These are phyloP conservation scores for Lactarius akahatsu DNA, from an alignment of 768 basidiomycete species.

Conservation along the genomic window DNA sequence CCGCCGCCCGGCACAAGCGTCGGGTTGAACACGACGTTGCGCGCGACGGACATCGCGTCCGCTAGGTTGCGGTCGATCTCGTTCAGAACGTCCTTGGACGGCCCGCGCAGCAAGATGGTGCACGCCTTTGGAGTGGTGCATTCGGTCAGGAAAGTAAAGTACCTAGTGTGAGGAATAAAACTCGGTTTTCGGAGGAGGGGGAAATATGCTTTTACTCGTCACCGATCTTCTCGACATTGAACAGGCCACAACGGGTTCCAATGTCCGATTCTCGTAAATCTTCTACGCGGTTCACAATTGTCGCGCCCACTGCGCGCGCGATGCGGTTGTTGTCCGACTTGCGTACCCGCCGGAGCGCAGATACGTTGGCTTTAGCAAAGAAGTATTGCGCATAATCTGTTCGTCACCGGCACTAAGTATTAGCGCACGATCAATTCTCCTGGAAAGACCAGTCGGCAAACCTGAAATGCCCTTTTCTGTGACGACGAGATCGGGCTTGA, in stretches of 20 bases:
- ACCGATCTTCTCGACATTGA: constrained; percentile 95
- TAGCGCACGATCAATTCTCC: not conserved
- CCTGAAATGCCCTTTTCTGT: constrained; percentile 98
- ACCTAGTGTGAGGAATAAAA: constrained; percentile 46
- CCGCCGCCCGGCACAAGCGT: constrained; percentile 92
- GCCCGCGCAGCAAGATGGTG: constrained; percentile 95
- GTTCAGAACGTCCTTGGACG: constrained; percentile 96
- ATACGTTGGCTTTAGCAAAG: constrained; percentile 70
- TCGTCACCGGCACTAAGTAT: not conserved
- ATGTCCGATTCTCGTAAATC: constrained; percentile 75
- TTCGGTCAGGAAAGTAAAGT: constrained; percentile 96
- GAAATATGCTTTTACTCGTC: constrained; percentile 63
- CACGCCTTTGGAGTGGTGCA: constrained; percentile 92
- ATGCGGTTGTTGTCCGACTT: constrained; percentile 99
- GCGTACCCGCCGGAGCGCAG: constrained; percentile 94
- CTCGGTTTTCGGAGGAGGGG: not conserved
- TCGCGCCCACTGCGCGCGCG: constrained; percentile 91
- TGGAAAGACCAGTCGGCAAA: constrained; percentile 39
- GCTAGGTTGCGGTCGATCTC: constrained; percentile 98
- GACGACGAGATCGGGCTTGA: constrained; percentile 92
- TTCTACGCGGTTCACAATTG: constrained; percentile 95
- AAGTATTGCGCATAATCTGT: constrained; percentile 40
- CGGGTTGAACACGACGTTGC: constrained; percentile 97
- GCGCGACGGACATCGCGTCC: constrained; percentile 96
- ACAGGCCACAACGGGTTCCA: constrained; percentile 92